Conservation (phyloP, 768 basidiomycete species). For the Lanmaoa pseudosensibilis region DNA sequence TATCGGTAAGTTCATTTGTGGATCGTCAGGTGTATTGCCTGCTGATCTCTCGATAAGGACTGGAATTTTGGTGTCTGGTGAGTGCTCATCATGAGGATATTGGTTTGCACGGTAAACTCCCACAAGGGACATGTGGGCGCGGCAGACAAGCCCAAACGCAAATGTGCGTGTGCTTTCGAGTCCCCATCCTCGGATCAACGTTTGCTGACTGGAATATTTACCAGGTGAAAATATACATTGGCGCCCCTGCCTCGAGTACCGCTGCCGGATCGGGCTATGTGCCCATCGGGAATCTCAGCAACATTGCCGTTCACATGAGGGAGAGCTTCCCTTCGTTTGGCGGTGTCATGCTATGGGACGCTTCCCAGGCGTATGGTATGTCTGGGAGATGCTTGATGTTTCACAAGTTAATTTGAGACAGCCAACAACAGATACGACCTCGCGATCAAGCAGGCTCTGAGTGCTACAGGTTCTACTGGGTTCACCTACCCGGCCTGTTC, state of each 20-base stretch:
- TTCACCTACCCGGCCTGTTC: constrained; percentile 65
- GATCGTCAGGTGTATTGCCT: background rate
- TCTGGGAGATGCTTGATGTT: background rate
- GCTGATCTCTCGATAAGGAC: constrained; percentile 36
- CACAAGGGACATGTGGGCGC: constrained; percentile 47
- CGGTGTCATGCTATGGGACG: constrained; percentile 47
- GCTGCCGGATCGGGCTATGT: constrained; percentile 44
- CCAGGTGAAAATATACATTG: constrained; percentile 44
- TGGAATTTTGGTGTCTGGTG: constrained; percentile 42
- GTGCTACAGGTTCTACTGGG: constrained; percentile 63
- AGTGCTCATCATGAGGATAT: constrained; percentile 1
- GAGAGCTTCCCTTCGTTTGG: constrained; percentile 44
- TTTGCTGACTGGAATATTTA: constrained; percentile 2
- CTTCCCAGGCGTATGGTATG: constrained; percentile 40
- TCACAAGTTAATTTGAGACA: constrained; percentile 17
- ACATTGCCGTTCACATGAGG: constrained; percentile 35
- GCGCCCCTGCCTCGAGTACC: constrained; percentile 41
- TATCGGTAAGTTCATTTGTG: constrained; percentile 42
- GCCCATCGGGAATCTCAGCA: constrained; percentile 32
- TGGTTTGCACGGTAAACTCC: constrained; percentile 7
- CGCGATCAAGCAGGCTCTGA: constrained; percentile 59
- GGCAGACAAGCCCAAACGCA: constrained; percentile 39
- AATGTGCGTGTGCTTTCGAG: constrained; percentile 30
- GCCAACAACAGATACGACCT: constrained; percentile 61
- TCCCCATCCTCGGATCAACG: background rate